These are phyloP conservation scores for Ophiosphaerella narmari DNA, from an alignment of 2,329 filamentous ascomycete genomes.

Conservation along the genomic window DNA sequence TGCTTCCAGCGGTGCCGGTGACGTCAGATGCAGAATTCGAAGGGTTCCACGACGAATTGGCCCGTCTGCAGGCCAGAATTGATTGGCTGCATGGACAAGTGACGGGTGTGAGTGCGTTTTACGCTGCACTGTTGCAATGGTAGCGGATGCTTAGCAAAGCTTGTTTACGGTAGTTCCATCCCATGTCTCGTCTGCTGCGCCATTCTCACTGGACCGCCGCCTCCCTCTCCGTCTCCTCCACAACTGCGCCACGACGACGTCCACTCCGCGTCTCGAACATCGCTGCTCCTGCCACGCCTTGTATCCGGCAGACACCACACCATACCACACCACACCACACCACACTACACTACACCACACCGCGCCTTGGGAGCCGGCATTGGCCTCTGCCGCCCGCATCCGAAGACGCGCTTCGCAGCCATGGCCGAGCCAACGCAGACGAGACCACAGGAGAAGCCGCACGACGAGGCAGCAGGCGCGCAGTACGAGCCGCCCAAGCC, in stretches of 20 bases:
- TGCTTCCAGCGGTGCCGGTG: background rate
- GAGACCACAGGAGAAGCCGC: constrained; percentile 15
- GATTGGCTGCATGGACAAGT: no score
- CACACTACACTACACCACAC: no score
- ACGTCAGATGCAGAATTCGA: background rate
- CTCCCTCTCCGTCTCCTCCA: no score
- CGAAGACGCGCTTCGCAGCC: constrained; percentile 8
- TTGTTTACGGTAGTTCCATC: constrained; percentile 15
- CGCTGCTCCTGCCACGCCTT: background rate
- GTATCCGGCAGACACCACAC: background rate
- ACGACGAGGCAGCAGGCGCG: constrained; percentile 11
- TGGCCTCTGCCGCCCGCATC: constrained; percentile 2
- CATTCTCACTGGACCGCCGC: constrained; percentile 3
- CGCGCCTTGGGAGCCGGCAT: background rate
- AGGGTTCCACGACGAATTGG: no score
- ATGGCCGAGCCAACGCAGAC: constrained; percentile 19
- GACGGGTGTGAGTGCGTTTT: no score
- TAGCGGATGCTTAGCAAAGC: constrained; percentile 21
- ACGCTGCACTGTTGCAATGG: no score
- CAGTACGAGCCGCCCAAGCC: constrained; percentile 22
- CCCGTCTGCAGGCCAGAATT: no score
- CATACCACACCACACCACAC: no score
- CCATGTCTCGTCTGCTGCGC: constrained; percentile 16
- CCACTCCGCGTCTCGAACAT: background rate
- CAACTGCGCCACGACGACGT: no score